These are phyloP conservation scores for Auxenochlorella pyrenoidosa DNA, from an alignment of 139 green algal genomes.

Conservation along the genomic window DNA sequence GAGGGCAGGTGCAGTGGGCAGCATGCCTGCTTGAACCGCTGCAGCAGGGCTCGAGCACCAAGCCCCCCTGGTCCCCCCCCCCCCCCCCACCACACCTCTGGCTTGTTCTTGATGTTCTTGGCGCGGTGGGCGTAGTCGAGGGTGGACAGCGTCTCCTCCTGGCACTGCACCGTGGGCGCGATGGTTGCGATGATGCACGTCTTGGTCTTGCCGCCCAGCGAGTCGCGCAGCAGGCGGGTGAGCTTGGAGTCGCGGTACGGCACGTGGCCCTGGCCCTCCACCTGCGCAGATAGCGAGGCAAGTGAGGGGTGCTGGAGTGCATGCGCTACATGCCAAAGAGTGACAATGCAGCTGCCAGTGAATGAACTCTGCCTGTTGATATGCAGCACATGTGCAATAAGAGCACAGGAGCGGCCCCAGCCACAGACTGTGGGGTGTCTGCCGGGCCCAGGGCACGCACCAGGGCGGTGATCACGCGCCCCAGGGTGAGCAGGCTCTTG, in stretches of 20 bases:
- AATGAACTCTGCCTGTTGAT: too few relatives aligned
- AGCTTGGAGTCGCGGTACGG: slow-evolving; percentile 97
- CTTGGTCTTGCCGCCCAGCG: slow-evolving; percentile 87
- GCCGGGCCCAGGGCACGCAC: slow-evolving; percentile 10
- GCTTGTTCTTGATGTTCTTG: slow-evolving; percentile 99
- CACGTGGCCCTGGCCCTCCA: slow-evolving; percentile 75
- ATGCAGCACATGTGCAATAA: too few relatives aligned
- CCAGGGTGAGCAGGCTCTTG: slow-evolving; percentile 95
- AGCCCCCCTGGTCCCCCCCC: too few relatives aligned
- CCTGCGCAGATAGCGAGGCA: not conserved
- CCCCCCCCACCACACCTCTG: slow-evolving; percentile 67
- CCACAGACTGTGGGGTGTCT: too few relatives aligned
- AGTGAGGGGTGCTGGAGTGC: too few relatives aligned
- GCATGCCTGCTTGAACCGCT: too few relatives aligned
- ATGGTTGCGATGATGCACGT: slow-evolving; percentile 99
- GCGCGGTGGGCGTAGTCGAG: slow-evolving; percentile 98
- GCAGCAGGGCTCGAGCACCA: too few relatives aligned
- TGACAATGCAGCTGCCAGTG: too few relatives aligned
- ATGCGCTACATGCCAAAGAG: too few relatives aligned
- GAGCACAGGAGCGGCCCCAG: too few relatives aligned
- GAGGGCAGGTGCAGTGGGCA: too few relatives aligned
- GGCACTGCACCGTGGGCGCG: slow-evolving; percentile 81
- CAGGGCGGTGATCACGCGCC: slow-evolving; percentile 96
- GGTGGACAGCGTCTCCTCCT: slow-evolving; percentile 97
- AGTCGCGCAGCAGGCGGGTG: slow-evolving; percentile 96